Evolutionary conservation across 805 yeast species (phyloP).

Genomic region (Ogataea corticis): DNA sequence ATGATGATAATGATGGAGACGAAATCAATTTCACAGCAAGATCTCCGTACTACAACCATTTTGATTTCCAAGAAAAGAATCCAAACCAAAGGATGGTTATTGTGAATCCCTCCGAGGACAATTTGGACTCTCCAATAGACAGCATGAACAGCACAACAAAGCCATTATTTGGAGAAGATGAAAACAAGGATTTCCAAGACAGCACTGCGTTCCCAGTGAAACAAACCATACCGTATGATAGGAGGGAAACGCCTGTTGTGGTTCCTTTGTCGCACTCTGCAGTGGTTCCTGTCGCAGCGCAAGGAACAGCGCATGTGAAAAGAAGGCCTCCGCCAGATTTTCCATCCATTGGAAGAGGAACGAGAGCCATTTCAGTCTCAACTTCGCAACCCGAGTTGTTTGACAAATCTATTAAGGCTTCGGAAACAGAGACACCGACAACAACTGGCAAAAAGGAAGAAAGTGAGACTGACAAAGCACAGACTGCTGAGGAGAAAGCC

Average conservation of each 20-base stretch:
- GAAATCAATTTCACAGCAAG: conserved; percentile 36
- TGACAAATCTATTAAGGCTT: conserved; percentile 12
- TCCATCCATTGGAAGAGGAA: conserved; percentile 38
- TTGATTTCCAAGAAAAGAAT: conserved; percentile 21
- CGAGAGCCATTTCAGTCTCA: conserved; percentile 38
- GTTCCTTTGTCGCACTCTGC: conserved; percentile 31
- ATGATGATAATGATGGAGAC: conserved; percentile 26
- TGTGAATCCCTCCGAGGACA: conserved; percentile 21
- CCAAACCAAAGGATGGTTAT: conserved; percentile 26
- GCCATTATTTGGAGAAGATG: conserved; percentile 4
- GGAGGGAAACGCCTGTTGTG: conserved; percentile 39
- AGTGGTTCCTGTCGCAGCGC: conserved; percentile 19
- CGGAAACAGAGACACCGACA: not conserved
- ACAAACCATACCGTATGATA: conserved; percentile 34
- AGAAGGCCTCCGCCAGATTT: conserved; percentile 43
- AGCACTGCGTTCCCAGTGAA: conserved; percentile 8
- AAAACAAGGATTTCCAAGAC: conserved; percentile 7
- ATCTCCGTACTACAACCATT: conserved; percentile 34
- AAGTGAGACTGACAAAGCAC: not conserved
- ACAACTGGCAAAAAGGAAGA: not conserved
- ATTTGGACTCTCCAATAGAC: conserved; percentile 2
- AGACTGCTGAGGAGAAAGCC: conserved; percentile 1
- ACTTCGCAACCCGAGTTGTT: conserved; percentile 36
- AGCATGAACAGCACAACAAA: conserved; percentile 5
- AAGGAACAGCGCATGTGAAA: conserved; percentile 3